Evolutionary conservation across 495 filamentous ascomycete genomes (phyloP).

Genomic region (Acidomyces sp.): DNA sequence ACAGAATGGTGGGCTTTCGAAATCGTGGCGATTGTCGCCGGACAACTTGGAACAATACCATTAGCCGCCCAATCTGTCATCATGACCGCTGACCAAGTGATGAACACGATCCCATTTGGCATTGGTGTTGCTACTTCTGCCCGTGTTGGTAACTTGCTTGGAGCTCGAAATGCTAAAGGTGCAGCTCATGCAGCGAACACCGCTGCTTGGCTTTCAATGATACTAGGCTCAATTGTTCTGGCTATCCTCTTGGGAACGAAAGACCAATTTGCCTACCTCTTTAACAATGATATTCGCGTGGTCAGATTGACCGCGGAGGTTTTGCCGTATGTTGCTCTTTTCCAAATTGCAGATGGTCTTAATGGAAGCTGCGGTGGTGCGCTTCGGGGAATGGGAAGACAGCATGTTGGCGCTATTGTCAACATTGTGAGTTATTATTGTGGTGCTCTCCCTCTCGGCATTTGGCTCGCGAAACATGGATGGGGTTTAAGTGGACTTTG

Average conservation of each 20-base stretch:
- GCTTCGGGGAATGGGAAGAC: slow-evolving; percentile 72
- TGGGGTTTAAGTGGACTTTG: slow-evolving; percentile 78
- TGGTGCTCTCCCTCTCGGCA: slow-evolving; percentile 69
- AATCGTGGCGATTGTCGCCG: slow-evolving; percentile 76
- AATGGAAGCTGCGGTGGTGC: slow-evolving; percentile 64
- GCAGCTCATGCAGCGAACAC: slow-evolving; percentile 64
- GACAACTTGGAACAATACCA: slow-evolving; percentile 66
- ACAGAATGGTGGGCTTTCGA: slow-evolving; percentile 32
- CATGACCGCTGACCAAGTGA: slow-evolving; percentile 86
- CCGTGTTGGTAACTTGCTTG: slow-evolving; percentile 72
- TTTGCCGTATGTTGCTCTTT: slow-evolving; percentile 80
- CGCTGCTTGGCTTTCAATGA: slow-evolving; percentile 60
- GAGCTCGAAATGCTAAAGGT: slow-evolving; percentile 51
- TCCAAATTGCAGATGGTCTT: slow-evolving; percentile 84
- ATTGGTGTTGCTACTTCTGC: slow-evolving; percentile 73
- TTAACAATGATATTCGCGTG: slow-evolving; percentile 66
- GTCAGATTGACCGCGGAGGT: slow-evolving; percentile 68
- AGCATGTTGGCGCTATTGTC: slow-evolving; percentile 80
- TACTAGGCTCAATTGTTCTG: slow-evolving; percentile 58
- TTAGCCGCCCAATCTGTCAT: slow-evolving; percentile 83
- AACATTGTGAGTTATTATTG: slow-evolving; percentile 84
- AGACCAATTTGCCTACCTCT: slow-evolving; percentile 66
- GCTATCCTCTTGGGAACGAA: slow-evolving; percentile 58
- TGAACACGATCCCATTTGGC: slow-evolving; percentile 89
- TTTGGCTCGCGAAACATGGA: slow-evolving; percentile 78